Conservation (phyloP, 208 protist genomes). For the Acanthamoeba healyi region DNA sequence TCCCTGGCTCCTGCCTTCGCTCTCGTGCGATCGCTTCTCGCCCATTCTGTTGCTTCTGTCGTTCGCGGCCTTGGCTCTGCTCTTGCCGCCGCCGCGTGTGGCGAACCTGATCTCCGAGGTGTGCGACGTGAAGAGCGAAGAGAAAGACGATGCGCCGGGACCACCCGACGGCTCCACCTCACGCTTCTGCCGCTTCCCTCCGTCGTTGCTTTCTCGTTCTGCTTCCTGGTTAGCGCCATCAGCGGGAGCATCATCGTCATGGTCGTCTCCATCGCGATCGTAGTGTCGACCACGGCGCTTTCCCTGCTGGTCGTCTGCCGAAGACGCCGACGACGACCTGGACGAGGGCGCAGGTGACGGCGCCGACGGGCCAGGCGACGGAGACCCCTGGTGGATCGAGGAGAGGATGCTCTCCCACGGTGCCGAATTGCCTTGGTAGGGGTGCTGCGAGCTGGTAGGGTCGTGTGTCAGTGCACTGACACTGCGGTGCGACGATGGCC, state of each 20-base stretch:
- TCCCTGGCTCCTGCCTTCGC: background rate
- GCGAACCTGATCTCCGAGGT: background rate
- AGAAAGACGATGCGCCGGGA: background rate
- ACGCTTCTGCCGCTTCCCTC: background rate
- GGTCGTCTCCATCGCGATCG: background rate
- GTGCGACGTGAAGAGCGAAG: background rate
- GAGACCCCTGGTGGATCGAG: background rate
- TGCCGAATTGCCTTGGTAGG: background rate
- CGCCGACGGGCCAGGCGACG: no score
- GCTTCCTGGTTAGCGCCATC: no score
- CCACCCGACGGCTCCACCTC: background rate
- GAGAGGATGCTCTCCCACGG: background rate
- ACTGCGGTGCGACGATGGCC: background rate
- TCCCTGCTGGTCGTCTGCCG: no score
- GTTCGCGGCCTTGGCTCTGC: background rate
- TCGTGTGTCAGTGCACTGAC: no score
- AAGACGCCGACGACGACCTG: background rate
- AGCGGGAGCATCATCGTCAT: background rate
- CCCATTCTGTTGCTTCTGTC: background rate
- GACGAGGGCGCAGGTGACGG: background rate
- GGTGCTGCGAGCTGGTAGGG: background rate
- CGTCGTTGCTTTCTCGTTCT: background rate
- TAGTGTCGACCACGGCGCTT: no score
- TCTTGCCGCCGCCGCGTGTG: background rate
- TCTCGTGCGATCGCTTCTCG: no score